Percentiles rank a stretch among this genome's conserved stretches.
Evolutionary conservation across 1,284 basidiomycete genomes (phyloP).

Genomic region (Irpex sp.): DNA sequence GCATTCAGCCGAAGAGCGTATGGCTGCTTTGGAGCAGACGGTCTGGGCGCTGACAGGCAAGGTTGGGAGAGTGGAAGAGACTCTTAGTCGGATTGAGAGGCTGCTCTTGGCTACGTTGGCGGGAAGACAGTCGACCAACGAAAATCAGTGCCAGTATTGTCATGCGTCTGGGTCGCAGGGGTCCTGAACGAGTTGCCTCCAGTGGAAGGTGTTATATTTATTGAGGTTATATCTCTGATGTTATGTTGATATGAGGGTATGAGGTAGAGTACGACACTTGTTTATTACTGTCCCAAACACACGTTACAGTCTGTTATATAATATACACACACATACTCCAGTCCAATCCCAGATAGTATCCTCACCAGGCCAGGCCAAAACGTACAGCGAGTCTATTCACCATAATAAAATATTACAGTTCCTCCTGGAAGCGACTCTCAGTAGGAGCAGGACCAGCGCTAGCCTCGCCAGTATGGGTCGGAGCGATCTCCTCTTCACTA

Average conservation of each 20-base stretch:
- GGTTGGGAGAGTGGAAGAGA: conserved; percentile 10
- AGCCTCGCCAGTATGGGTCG: conserved; percentile 17
- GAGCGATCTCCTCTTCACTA: conserved; percentile 7
- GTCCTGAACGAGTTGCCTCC: neutral
- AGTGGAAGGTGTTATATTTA: no score
- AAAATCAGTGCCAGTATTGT: neutral
- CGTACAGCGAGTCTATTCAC: neutral
- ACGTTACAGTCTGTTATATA: no score
- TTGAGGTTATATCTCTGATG: no score
- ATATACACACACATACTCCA: no score
- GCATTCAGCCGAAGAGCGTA: conserved; percentile 5
- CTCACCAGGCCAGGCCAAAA: neutral
- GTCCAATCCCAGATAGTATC: neutral
- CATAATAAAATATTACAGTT: conserved; percentile 14
- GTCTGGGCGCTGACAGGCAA: conserved; percentile 9
- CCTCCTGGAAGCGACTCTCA: conserved; percentile 41
- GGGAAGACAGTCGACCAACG: neutral
- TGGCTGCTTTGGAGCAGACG: conserved; percentile 7
- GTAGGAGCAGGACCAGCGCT: conserved; percentile 32
- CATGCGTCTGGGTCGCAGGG: neutral
- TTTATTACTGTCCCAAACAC: no score
- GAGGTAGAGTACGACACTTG: no score
- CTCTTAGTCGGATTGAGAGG: conserved; percentile 9
- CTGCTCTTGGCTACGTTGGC: conserved; percentile 6
- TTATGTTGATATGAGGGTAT: no score